A percentile compares a stretch with the other conserved stretches of the same genome.
phyloP scores from a whole-genome alignment of 2,329 filamentous ascomycete species.

The Penicillium glabrum region DNA sequence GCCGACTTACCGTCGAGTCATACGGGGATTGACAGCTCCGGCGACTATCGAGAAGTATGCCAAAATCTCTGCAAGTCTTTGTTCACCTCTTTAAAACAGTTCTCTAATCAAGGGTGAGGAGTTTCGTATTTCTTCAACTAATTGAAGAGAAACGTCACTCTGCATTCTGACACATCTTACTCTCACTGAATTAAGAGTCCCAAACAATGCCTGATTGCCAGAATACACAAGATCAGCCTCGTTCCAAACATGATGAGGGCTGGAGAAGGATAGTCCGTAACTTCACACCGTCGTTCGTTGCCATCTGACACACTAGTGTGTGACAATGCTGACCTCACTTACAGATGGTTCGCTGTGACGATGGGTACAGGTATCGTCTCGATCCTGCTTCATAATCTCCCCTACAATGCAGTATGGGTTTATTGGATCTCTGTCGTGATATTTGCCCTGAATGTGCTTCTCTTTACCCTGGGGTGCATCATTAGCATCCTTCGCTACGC shows the following conservation, averaged over 20 bases:
- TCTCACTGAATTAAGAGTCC: background rate
- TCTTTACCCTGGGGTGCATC: slow-evolving; percentile 36
- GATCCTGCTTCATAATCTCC: slow-evolving; percentile 36
- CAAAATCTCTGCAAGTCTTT: background rate
- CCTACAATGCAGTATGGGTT: slow-evolving; percentile 40
- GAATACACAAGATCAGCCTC: background rate
- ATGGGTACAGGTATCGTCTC: slow-evolving; percentile 47
- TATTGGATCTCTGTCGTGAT: slow-evolving; percentile 40
- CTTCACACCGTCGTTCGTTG: slow-evolving; percentile 44
- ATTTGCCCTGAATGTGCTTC: slow-evolving; percentile 37
- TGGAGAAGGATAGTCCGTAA: slow-evolving; percentile 41
- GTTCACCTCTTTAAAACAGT: background rate
- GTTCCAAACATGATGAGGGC: slow-evolving; percentile 37
- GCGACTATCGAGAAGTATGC: too few species aligned
- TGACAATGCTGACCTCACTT: background rate
- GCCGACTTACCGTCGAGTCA: background rate
- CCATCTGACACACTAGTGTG: background rate
- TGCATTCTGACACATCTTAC: background rate
- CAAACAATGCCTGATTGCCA: background rate
- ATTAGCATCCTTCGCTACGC: slow-evolving; percentile 62
- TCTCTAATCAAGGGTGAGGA: background rate
- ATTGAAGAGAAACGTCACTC: background rate
- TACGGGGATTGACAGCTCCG: background rate
- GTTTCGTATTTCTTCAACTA: background rate
- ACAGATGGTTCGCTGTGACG: slow-evolving; percentile 43